A percentile compares a stretch with the other conserved stretches of the same genome.
Evolutionary conservation across 2,329 filamentous ascomycete species (phyloP).

Genomic region (Calonectria henricotiae): DNA sequence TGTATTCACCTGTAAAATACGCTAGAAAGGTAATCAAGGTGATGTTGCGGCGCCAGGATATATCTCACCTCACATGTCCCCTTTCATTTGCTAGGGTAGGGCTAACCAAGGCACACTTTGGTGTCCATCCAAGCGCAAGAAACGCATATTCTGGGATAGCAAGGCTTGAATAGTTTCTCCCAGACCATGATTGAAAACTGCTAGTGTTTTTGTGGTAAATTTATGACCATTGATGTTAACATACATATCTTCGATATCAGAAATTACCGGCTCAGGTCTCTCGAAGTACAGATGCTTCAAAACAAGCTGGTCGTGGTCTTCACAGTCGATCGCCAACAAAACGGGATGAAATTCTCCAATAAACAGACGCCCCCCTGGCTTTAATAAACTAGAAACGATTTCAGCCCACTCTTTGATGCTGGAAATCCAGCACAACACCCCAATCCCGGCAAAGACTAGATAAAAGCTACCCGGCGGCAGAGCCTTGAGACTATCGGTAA

Average conservation of each 20-base stretch:
- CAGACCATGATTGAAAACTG: neutral
- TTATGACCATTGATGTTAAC: neutral
- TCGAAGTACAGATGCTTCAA: neutral
- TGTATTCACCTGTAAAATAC: neutral
- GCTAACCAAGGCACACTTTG: neutral
- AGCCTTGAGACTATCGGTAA: neutral
- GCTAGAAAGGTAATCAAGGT: neutral
- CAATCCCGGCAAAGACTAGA: neutral
- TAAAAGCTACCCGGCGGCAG: neutral
- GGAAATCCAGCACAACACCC: constrained; percentile 1
- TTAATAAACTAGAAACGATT: neutral
- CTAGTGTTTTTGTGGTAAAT: neutral
- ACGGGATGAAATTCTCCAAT: constrained; percentile 15
- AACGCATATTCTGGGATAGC: neutral
- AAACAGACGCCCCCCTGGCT: neutral
- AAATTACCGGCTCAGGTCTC: neutral
- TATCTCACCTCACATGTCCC: neutral
- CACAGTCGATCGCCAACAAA: neutral
- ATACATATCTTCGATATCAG: neutral
- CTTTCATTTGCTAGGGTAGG: neutral
- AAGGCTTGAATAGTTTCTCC: constrained; percentile 9
- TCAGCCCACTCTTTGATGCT: constrained; percentile 12
- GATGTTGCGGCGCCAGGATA: too few relatives aligned
- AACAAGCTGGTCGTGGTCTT: neutral
- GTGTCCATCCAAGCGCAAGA: neutral